Base-by-base conservation (phyloP, 805 yeast species). In the Candida nonsorbophila region DNA sequence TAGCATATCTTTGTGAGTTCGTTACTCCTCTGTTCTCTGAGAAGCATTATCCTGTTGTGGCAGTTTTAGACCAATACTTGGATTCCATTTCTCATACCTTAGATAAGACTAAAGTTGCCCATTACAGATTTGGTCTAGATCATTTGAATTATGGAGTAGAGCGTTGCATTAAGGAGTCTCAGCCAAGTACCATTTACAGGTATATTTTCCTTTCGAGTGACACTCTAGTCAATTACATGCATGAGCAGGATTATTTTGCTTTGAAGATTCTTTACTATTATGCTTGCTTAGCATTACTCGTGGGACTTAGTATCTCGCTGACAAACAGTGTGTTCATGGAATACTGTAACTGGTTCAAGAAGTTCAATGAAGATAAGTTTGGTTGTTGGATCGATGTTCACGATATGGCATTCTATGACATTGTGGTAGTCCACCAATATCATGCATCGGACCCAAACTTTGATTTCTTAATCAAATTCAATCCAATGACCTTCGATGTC, bases 191-290 rank as follows among this genome's bases (percentile, higher is more conserved):
- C n/a, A n/a, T 57, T 9, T 54, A 43, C 37, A 34, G 49, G 27
- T 51, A 56, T 49, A 28, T 55, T 8, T 42, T 52, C 10, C n/a
- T 46, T 11, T 11, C 51, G 6, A 33, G 32, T 4, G 33, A 31
- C 5, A 38, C 33, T 5, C 41, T 46, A 17, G 40, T 42, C 8
- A 44, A 28, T 5, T 20, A 41, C 30, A 31, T 51, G 5, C 38
- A 49, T 14, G 22, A 37, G n/a, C 30, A 43, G 24, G 41, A 35
- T 21, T 36, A 33, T 21, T 46, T 47, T 23, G 60, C 55, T 0
- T 30, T 49, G 9, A 44, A 55, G 16, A 10, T 55, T 1, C 28
- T 57, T n/a, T 49, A 36, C 29, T 20, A 35, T 3, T 55, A 44
- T 30, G 28, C 51, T 13, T 37, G 47, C 14, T 21, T 55, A 11